Base-by-base conservation (phyloP, 768 basidiomycete species). In the Pisolithus microcarpus region DNA sequence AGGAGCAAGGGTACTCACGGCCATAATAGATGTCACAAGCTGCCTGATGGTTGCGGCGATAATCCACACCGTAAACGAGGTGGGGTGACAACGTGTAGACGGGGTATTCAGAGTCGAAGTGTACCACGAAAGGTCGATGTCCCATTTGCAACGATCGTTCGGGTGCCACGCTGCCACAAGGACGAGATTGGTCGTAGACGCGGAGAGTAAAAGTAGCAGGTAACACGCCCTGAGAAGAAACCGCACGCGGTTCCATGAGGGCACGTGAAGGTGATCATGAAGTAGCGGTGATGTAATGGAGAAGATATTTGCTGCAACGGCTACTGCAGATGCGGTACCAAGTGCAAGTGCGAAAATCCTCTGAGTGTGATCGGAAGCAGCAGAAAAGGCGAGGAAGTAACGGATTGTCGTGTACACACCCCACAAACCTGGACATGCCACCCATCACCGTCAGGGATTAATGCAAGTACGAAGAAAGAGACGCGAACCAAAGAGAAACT, bases 81-180 rank as follows among this genome's bases (percentile, higher is more conserved):
- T 47, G 0, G 56, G 36, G 21, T 38, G 50, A 44, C 67, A 69
- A 5, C 51, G 44, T 9, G 53, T 49, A 2, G 53, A 31, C 10
- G 15, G n/a, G 45, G 64, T 49, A 43, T 54, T 55, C 42, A 61
- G 72, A 48, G 52, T 51, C 43, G 53, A 67, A 11, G 72, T 69
- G 5, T 78, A 75, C 87, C 87, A 89, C 9, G 82, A 67, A 39
- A 81, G 70, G 59, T 88, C 87, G 39, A 87, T 68, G 54, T 85
- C 81, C 68, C 84, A 72, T 42, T 68, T 65, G 52, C 87, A 88
- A n/a, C 79, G 74, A 2, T 70, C 46, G 9, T 71, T 61, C 19
- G 70, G 63, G 56, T 71, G 74, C 84, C 83, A 85, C 21, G 74
- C 46, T 38, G 75, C 71, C 38, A 82, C 69, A 19, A 87, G 63